Evolutionary conservation across 495 filamentous ascomycete species (phyloP), one percentile per base, ranked within the genome.

Genomic region (Pyronema omphalodes): DNA sequence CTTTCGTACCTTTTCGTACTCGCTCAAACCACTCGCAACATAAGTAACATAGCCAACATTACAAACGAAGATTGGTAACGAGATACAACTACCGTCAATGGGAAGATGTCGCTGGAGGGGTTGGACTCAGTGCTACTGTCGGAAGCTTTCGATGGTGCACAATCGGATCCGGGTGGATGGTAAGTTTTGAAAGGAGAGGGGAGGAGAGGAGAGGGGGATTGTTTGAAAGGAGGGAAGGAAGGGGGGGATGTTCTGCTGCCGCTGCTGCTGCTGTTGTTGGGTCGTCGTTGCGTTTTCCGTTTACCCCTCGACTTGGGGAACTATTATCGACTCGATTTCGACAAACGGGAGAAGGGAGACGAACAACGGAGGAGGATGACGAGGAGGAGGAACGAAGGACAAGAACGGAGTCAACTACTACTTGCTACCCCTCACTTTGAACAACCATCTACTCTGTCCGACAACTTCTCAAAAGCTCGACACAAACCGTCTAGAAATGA

Each of bases 31-130:
- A n/a, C n/a, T n/a, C n/a, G n/a, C n/a, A n/a, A n/a, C n/a, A n/a
- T n/a, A n/a, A n/a, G n/a, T n/a, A n/a, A n/a, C n/a, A n/a, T n/a
- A n/a, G n/a, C n/a, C n/a, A n/a, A n/a, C n/a, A n/a, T n/a, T n/a
- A n/a, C n/a, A n/a, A n/a, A n/a, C 23, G 1, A 1, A 29, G 23
- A 29, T 29, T 5, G 23, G 23, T 5, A 29, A 29, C 23, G 23
- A 29, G 23, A 29, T 2, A 29, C 23, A 29, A 29, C 23, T 29
- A 29, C 5, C 18, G 47, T 50, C 47, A 50, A 50, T 50, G 74
- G 77, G 50, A 52, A 40, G 50, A 98, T 98, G 91, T 96, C 91
- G 74, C 75, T 98, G 70, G 94, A 96, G 82, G 91, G 91, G 58
- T 74, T 98, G 72, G 91, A 96, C 71, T 76, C 78, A 72, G 72